These are phyloP conservation scores for Microsporum ferrugineum DNA, from an alignment of 2,329 filamentous ascomycete species.

Conservation along the genomic window DNA sequence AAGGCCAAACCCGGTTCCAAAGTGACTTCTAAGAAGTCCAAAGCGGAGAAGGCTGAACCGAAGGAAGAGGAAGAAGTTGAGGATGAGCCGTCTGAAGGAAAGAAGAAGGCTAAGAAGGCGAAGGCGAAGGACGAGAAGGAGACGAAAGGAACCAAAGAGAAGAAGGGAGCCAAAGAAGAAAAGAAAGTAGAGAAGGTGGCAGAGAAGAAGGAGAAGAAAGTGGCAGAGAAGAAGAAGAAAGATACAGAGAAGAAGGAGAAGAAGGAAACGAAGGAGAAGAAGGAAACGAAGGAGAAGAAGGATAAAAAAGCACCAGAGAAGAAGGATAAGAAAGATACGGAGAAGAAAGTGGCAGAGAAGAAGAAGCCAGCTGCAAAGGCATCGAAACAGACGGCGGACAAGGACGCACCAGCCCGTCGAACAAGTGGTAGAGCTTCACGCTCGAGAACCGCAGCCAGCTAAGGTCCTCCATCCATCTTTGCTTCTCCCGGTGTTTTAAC, in stretches of 20 bases:
- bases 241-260: constrained; percentile 15
- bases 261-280: constrained; percentile 6
- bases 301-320: constrained; percentile 14
- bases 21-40: not conserved
- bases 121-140: constrained; percentile 11
- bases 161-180: constrained; percentile 14
- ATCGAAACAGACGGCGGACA: not conserved
- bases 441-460: not conserved
- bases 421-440: not conserved
- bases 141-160: constrained; percentile 8
- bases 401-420: not conserved
- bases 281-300: constrained; percentile 10
- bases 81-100: constrained; percentile 2
- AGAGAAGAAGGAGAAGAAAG: constrained; percentile 7
- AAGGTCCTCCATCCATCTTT: not conserved
- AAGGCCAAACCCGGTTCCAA: constrained; percentile 13
- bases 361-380: constrained; percentile 16
- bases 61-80: constrained; percentile 8
- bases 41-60: constrained; percentile 7
- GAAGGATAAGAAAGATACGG: constrained; percentile 14
- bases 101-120: constrained; percentile 7
- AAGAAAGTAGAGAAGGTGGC: constrained; percentile 13
- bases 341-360: constrained; percentile 9
- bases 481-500: not conserved
- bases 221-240: constrained; percentile 9